Percentiles rank a stretch among this genome's conserved stretches.
Evolutionary conservation across 176 grass and related monocot species (phyloP).

Genomic region (Musa schizocarpa): DNA sequence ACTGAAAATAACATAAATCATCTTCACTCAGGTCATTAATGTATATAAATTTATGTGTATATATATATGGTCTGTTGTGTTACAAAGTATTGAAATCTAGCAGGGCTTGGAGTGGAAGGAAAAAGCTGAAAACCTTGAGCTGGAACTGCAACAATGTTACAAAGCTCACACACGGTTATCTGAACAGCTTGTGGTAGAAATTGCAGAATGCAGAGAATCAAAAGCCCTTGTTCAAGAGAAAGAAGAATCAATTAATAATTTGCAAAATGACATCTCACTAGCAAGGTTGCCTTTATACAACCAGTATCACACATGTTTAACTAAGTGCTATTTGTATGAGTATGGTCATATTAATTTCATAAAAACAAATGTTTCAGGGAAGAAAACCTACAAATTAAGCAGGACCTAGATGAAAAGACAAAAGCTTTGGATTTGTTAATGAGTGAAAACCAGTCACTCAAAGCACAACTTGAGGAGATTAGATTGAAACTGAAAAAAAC

Average conservation of each 20-base stretch:
- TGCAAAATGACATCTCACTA: conserved; percentile 51
- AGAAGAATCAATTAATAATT: conserved; percentile 39
- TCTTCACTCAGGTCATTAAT: too few species aligned
- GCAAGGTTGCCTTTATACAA: conserved; percentile 48
- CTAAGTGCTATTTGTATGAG: conserved; percentile 7
- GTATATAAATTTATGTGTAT: too few species aligned
- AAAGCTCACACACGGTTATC: conserved; percentile 75
- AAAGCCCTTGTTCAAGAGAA: conserved; percentile 71
- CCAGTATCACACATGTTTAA: conserved; percentile 10
- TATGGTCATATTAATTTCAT: conserved; percentile 6
- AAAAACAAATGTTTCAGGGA: conserved; percentile 36
- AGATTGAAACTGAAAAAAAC: conserved; percentile 57
- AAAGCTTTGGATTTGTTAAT: conserved; percentile 67
- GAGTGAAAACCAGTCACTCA: conserved; percentile 61
- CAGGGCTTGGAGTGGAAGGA: conserved; percentile 90
- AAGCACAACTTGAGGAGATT: conserved; percentile 54
- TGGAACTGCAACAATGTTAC: conserved; percentile 85
- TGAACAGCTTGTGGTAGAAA: conserved; percentile 58
- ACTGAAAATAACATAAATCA: too few species aligned
- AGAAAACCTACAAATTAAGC: conserved; percentile 63
- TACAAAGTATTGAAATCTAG: conserved; percentile 8
- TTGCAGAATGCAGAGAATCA: conserved; percentile 51
- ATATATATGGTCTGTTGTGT: neutral
- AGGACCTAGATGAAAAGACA: conserved; percentile 71
- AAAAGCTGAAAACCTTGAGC: conserved; percentile 66